Conservation (phyloP, 2,329 filamentous ascomycete species). For the Clathrospora elynae region DNA sequence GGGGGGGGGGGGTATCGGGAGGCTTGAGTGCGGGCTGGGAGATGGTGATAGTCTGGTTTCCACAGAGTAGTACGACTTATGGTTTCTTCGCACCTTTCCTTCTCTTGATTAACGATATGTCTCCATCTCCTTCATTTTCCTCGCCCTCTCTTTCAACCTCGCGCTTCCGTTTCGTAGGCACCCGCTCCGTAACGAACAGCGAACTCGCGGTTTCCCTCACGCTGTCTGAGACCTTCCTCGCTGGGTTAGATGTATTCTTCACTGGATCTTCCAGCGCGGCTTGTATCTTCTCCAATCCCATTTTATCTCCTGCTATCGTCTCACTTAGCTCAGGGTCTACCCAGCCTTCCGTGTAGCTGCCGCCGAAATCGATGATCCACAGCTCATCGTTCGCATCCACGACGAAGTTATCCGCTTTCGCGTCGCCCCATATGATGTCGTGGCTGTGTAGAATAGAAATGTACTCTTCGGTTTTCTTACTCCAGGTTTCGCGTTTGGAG, state of each 20-base stretch:
- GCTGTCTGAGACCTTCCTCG: no score
- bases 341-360: constrained; percentile 50
- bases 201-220: no score
- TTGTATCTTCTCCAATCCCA: constrained; percentile 32
- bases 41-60: no score
- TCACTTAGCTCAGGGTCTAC: constrained; percentile 47
- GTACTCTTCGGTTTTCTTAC: constrained; percentile 16
- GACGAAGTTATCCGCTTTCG: constrained; percentile 46
- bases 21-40: no score
- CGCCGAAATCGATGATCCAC: constrained; percentile 51
- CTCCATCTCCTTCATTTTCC: no score
- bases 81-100: no score
- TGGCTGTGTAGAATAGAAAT: constrained; percentile 17
- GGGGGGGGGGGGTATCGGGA: no score
- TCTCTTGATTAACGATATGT: no score
- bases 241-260: constrained; percentile 7
- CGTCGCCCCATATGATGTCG: constrained; percentile 36
- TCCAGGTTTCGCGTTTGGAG: constrained; percentile 16
- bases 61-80: no score
- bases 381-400: constrained; percentile 46
- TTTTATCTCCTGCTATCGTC: constrained; percentile 47
- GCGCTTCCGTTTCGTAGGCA: no score
- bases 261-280: constrained; percentile 19
- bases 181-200: no score
- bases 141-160: no score